Base-by-base conservation (phyloP, 371 early-diverging fungal genomes). In the Funneliformis caledonium region DNA sequence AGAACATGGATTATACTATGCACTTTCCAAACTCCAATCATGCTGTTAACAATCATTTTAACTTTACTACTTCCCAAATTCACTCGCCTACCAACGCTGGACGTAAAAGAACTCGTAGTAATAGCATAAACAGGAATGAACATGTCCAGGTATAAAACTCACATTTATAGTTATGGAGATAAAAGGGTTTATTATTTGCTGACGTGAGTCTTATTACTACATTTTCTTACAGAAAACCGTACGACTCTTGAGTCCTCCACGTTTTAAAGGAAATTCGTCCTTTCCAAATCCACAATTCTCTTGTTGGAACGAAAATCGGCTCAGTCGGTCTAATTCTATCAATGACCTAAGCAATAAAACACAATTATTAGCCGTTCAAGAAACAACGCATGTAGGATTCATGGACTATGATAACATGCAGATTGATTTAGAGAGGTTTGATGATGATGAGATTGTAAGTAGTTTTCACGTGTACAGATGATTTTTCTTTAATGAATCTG, bases 91-190 rank as follows among this genome's bases (percentile, higher is more conserved):
- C 22, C 42, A 45, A 50, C 50, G 31, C 37, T 67, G 72, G 80
- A 65, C 70, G 72, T 37, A 79, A 79, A 67, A 67, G 80, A 33
- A 37, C 47, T 52, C 50, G 80, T 31, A 79, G 80, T 47, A 59
- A 60, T 70, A 79, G 80, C 59, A 6, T 79, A 22, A 79, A 42
- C 22, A 52, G 22, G 59, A 60, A n/a, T 59, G 72, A 79, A 10
- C 50, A 70, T 48, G 22, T 59, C 10, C 80, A 79, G 80, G 80
- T 79, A 70, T 31, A 11, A 42, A 37, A 59, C 59, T 74, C 33
- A 31, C 4, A 45, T 45, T n/a, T 22, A 70, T 26, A 70, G 22
- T 70, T 37, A 6, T 69, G 14, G 11, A 43, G 33, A 12, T 31
- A 37, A 26, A 7, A 62, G 37, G 16, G 5, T 33, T 33, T 5